Conservation (phyloP, 176 grass and related monocot genomes). For the Oryza officinalis region DNA sequence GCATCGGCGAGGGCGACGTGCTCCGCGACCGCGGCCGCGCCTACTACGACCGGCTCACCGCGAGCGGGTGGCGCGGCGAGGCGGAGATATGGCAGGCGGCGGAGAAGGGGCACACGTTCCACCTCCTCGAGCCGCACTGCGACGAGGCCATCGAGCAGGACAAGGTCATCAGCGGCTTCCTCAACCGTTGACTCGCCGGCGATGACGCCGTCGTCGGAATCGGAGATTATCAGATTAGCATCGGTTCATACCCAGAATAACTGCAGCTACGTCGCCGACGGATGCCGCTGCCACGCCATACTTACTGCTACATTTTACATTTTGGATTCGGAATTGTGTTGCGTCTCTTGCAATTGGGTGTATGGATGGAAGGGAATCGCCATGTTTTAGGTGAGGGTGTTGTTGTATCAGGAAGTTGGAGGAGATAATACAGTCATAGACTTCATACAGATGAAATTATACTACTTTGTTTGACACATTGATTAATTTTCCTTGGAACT, state of each 20-base stretch:
- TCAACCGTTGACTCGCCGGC: constrained; percentile 37
- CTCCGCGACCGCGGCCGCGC: constrained; percentile 57
- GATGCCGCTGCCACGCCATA: constrained; percentile 26
- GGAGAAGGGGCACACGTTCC: constrained; percentile 53
- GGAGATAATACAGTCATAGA: constrained; percentile 6
- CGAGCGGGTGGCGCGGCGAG: constrained; percentile 49
- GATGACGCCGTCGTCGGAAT: background rate
- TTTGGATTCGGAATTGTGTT: constrained; percentile 15
- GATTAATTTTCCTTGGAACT: background rate
- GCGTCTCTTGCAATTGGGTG: constrained; percentile 8
- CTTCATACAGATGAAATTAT: constrained; percentile 44
- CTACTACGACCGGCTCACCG: constrained; percentile 49
- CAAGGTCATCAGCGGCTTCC: constrained; percentile 55
- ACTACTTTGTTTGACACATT: background rate
- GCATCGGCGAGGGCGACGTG: constrained; percentile 54
- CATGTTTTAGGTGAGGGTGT: constrained; percentile 19
- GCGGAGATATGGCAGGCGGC: constrained; percentile 54
- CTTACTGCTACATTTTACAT: background rate
- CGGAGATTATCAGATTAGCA: background rate
- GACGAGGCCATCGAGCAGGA: constrained; percentile 54
- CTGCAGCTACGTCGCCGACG: constrained; percentile 11
- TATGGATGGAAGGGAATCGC: background rate
- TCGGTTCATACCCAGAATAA: constrained; percentile 36
- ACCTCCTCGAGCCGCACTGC: constrained; percentile 51
- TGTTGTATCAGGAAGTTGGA: constrained; percentile 18